Evolutionary conservation across 768 basidiomycete species (phyloP).

Genomic region (Asterophora parasitica): DNA sequence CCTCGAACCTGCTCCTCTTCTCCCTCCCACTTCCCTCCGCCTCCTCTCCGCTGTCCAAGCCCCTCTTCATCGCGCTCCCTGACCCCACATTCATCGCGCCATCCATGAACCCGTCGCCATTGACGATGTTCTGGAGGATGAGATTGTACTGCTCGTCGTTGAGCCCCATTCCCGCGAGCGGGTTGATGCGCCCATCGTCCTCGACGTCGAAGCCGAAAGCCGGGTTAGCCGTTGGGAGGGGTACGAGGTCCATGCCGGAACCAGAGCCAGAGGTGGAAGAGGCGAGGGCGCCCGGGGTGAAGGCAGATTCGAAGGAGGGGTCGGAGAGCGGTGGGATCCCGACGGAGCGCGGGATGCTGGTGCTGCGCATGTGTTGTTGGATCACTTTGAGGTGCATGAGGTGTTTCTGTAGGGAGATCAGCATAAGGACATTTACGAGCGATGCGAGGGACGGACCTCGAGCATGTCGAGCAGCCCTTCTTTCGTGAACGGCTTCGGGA

Average conservation of each 20-base stretch:
- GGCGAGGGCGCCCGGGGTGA: constrained; percentile 27
- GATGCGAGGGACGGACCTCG: constrained; percentile 50
- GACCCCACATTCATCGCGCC: constrained; percentile 24
- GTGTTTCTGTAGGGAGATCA: constrained; percentile 56
- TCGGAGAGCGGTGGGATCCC: constrained; percentile 64
- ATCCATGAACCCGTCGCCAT: constrained; percentile 52
- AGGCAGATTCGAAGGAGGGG: constrained; percentile 47
- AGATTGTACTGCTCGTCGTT: constrained; percentile 83
- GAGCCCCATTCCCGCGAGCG: constrained; percentile 82
- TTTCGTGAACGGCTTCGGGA: constrained; percentile 97
- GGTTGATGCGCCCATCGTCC: constrained; percentile 65
- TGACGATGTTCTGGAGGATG: constrained; percentile 71
- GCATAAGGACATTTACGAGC: background rate
- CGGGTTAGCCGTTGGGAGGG: constrained; percentile 1
- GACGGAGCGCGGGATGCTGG: constrained; percentile 50
- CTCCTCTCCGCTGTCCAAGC: constrained; percentile 24
- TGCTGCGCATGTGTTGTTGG: constrained; percentile 60
- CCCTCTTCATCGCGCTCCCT: constrained; percentile 18
- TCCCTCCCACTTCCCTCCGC: constrained; percentile 37
- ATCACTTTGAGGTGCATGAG: constrained; percentile 83
- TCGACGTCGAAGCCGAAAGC: constrained; percentile 31
- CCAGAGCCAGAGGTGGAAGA: constrained; percentile 2
- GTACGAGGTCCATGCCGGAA: constrained; percentile 13
- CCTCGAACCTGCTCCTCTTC: constrained; percentile 59
- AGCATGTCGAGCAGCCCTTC: constrained; percentile 88